Base-by-base conservation (phyloP, 345 rosid species). In the Brassica juncea region DNA sequence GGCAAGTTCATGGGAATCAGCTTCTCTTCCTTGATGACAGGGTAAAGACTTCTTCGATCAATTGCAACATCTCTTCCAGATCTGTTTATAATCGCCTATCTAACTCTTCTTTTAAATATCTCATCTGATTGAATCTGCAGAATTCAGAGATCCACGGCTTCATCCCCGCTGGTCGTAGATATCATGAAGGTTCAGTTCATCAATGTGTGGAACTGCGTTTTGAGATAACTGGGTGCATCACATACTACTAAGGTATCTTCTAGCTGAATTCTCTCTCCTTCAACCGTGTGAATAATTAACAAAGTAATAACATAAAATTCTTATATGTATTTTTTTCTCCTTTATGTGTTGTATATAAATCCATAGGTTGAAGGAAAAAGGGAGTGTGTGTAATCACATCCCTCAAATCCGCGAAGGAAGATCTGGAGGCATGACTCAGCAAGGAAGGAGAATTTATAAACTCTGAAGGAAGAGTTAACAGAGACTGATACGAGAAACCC, bases 371-470 rank as follows among this genome's bases (percentile, higher is more conserved):
- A 76, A 81, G 89, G 79, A 76, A 82, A 76, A 30, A 82, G 77
- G 31, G 4, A 19, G 21, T 19, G 31, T 4, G 37, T 34, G 71
- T 82, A 34, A 37, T 37, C 10, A 37, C 44, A 37, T 37, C 42
- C 44, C 88, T 90, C 54, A 86, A 89, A 84, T 86, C 84, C 4
- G 92, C 89, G 84, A 91, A 87, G 75, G 93, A 91, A 88, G 95
- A 86, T 75, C 76, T 91, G 54, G 93, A 90, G 80, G 85, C 87
- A 63, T 85, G 80, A 4, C 85, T 92, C 35, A 84, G 61, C 91
- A 87, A 87, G 78, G 95, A 94, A 81, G 78, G 95, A 94, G 82
- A 91, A 85, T 83, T 73, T 85, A 77, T 89, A 79, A 72, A 83
- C 86, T 68, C 81, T 2, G 14, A 42, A 37, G 10, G 44, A 37